Base-by-base conservation (phyloP, 2,329 filamentous ascomycete species). In the Gnomoniopsis smithogilvyi region DNA sequence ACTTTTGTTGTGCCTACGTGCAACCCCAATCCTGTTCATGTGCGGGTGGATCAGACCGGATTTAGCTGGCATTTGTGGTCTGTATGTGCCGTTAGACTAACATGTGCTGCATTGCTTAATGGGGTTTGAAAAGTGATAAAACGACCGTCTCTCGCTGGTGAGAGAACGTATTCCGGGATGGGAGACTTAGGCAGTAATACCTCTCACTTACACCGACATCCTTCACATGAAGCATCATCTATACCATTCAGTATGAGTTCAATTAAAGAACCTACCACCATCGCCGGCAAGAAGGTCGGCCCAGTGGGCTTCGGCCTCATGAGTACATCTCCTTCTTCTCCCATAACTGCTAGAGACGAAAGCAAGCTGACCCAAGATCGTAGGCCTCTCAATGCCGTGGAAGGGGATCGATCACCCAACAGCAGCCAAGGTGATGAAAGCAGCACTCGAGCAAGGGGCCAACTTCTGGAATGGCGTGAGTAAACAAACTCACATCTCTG, bases 391-490 rank as follows among this genome's bases (percentile, higher is more conserved):
- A 3, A 54, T 34, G 14, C 30, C 49, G 19, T 56, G 56, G 52
- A 52, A 53, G 43, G 38, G 49, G 2, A 15, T 56, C 22, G 22
- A 36, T n/a, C 46, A 56, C 36, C 47, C 45, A 15, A 43, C 51
- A 3, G 56, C 52, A 24, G 49, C 48, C 24, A 53, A 53, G 26
- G 21, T 52, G 12, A 62, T 62, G 60, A 62, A 56, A 33, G 17
- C 48, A 19, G 75, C 84, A 10, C 68, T 86, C 7, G 65, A 72
- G 24, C 67, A 68, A 11, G 76, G 78, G 52, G 72, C 71, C 64
- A 79, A 72, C 61, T 74, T 80, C 56, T 89, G 86, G 85, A 88
- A 87, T 66, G 85, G 77, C 43, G 86, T 61, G 47, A 58, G 59
- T 6, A 47, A 19, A 41, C 19, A 51, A 24, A 52, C 22, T 1